These are phyloP conservation scores for Metarhizium humberi DNA, from an alignment of 2,329 filamentous ascomycete species.

Conservation along the genomic window DNA sequence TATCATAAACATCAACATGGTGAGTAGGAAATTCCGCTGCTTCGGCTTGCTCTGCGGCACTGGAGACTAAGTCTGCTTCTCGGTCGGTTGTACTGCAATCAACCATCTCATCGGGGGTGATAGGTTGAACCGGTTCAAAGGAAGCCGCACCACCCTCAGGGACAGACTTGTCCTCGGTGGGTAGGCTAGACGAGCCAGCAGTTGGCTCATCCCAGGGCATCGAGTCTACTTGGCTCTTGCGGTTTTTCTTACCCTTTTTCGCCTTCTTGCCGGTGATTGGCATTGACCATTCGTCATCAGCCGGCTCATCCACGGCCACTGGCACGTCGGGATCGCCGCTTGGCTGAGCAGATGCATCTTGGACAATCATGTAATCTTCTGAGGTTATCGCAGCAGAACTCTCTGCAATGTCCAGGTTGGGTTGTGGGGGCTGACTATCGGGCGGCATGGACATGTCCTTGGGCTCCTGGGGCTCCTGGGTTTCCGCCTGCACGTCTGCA, in stretches of 20 bases:
- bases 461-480: neutral
- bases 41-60: neutral
- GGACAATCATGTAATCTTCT: neutral
- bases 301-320: neutral
- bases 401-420: constrained; percentile 1
- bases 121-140: neutral
- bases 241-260: constrained; percentile 12
- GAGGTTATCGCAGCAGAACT: neutral
- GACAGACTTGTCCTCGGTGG: neutral
- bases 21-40: neutral
- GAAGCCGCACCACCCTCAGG: neutral
- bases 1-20: neutral
- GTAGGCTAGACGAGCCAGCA: neutral
- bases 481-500: neutral
- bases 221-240: constrained; percentile 5
- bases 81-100: neutral
- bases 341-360: neutral
- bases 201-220: neutral
- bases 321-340: constrained; percentile 1
- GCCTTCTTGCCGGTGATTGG: constrained; percentile 11
- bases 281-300: constrained; percentile 7
- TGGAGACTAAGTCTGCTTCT: neutral
- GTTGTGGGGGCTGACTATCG: neutral
- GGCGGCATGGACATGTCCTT: neutral
- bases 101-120: neutral